Conservation (phyloP, 164 flowering plant genomes). For the Magnolia sinica region DNA sequence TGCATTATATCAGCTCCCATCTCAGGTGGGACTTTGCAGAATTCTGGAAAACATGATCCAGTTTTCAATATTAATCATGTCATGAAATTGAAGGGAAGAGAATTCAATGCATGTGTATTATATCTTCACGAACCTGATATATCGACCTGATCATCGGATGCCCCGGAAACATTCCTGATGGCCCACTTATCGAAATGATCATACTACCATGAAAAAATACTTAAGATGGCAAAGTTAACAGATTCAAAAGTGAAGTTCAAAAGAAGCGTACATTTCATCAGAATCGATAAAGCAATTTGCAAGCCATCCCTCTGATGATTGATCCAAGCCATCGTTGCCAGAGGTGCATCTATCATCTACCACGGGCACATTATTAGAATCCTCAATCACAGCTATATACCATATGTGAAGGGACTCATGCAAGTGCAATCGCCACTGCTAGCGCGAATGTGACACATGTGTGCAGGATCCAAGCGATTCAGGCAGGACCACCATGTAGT, state of each 20-base stretch:
- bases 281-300: conserved; percentile 66
- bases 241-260: neutral
- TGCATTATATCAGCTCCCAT: conserved; percentile 36
- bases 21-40: conserved; percentile 41
- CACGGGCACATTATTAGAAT: conserved; percentile 3
- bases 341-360: conserved; percentile 39
- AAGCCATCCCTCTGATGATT: conserved; percentile 68
- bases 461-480: no score
- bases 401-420: no score
- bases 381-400: no score
- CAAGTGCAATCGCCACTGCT: no score
- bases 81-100: neutral
- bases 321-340: conserved; percentile 47
- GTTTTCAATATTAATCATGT: neutral
- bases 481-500: no score
- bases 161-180: conserved; percentile 47
- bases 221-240: neutral
- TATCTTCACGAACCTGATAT: conserved; percentile 45
- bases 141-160: conserved; percentile 53
- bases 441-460: no score
- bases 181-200: neutral
- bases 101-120: neutral
- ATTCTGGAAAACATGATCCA: conserved; percentile 29
- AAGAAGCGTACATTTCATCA: conserved; percentile 56
- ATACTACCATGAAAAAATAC: conserved; percentile 9